A percentile compares a stretch with the other conserved stretches of the same genome.
phyloP scores from a whole-genome alignment of 495 filamentous ascomycete genomes.

The Hypoxylon cercidicola region DNA sequence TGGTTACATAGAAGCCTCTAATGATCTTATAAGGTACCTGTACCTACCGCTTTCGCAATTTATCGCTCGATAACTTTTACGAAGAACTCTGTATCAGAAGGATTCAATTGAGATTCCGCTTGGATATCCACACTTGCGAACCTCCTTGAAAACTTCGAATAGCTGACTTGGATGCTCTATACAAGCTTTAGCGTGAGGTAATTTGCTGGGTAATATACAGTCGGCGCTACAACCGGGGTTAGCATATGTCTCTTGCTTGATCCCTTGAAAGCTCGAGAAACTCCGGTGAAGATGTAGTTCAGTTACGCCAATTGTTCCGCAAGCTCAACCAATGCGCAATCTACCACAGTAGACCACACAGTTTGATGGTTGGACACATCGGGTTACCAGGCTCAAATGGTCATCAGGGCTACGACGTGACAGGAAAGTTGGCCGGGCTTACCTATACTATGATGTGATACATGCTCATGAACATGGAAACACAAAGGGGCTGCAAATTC shows the following conservation, averaged over 20 bases:
- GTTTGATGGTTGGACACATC: constrained; percentile 33
- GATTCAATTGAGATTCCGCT: too few relatives aligned
- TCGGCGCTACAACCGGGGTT: constrained; percentile 15
- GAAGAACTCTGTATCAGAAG: too few relatives aligned
- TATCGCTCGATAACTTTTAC: neutral
- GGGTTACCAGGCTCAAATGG: constrained; percentile 41
- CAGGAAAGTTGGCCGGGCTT: constrained; percentile 10
- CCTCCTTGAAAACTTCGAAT: too few relatives aligned
- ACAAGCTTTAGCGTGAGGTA: too few relatives aligned
- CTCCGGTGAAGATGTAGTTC: constrained; percentile 8
- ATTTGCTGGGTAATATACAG: too few relatives aligned
- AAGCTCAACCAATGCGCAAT: constrained; percentile 36
- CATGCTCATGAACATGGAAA: constrained; percentile 1
- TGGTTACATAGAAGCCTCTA: neutral
- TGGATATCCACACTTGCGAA: too few relatives aligned
- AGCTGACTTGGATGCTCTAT: too few relatives aligned
- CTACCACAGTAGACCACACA: constrained; percentile 27
- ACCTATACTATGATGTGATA: constrained; percentile 16
- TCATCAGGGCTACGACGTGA: constrained; percentile 31
- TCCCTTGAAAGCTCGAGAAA: neutral
- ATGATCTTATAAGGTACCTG: neutral
- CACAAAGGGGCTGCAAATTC: constrained; percentile 7
- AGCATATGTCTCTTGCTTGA: constrained; percentile 14
- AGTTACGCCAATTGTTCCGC: constrained; percentile 35
- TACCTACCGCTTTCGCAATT: neutral